Percentiles rank a stretch among this genome's conserved stretches.
Conservation (phyloP, 176 grass and related monocot genomes). For the Oryza nivara region DNA sequence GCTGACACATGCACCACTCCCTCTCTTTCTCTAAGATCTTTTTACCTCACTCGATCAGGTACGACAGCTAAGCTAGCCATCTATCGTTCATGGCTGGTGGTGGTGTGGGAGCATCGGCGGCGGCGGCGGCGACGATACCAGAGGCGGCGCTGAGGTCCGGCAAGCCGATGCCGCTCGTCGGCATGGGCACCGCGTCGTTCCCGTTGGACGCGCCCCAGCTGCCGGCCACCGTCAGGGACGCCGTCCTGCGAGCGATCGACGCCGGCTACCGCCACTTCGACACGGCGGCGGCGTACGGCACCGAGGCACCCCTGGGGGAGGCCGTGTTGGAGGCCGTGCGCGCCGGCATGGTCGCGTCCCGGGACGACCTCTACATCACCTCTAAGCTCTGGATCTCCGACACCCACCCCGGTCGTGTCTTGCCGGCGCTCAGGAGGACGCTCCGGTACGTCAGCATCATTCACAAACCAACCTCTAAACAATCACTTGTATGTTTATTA, state of each 20-base stretch:
- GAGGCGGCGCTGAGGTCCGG: neutral
- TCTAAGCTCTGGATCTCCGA: slow-evolving; percentile 52
- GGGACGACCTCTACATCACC: slow-evolving; percentile 48
- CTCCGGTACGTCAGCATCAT: slow-evolving; percentile 15
- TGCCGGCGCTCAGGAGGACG: slow-evolving; percentile 33
- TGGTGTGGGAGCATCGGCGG: too few relatives aligned
- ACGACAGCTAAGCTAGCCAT: too few relatives aligned
- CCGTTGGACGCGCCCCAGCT: neutral
- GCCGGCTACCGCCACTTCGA: slow-evolving; percentile 51
- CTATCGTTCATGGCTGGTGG: too few relatives aligned
- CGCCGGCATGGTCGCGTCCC: neutral
- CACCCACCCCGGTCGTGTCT: slow-evolving; percentile 2
- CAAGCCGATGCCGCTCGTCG: slow-evolving; percentile 30
- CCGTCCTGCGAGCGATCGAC: slow-evolving; percentile 32
- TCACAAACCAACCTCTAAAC: too few relatives aligned
- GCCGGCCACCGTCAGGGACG: neutral
- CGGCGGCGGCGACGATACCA: neutral
- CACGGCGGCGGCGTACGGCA: slow-evolving; percentile 12
- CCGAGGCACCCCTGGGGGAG: neutral
- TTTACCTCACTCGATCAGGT: too few relatives aligned
- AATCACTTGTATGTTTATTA: too few relatives aligned
- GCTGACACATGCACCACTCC: too few relatives aligned
- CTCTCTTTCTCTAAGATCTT: too few relatives aligned
- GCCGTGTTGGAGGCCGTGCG: slow-evolving; percentile 5
- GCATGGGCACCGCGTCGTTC: slow-evolving; percentile 37